Base-by-base conservation (phyloP, 2,329 filamentous ascomycete species). In the Aspergillus puulaauensis region DNA sequence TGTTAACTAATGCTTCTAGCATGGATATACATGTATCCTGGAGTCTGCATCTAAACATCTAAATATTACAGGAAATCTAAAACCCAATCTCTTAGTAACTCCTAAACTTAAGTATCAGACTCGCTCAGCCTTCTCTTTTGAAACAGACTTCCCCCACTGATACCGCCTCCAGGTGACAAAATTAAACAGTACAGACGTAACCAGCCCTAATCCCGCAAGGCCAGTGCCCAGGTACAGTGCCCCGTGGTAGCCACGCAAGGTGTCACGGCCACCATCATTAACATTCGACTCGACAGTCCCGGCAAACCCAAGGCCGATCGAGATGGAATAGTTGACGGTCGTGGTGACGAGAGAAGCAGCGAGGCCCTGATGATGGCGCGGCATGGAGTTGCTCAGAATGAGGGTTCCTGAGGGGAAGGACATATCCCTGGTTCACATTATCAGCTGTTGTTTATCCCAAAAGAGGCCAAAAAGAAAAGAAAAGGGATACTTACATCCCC, bases 311-410 rank as follows among this genome's bases (percentile, higher is more conserved):
- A 91, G 77, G 0, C 85, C 87, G 2, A 90, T 73, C 0, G 85
- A 85, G 39, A 90, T 89, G 43, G 82, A 83, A 67, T 90, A 90
- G 70, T 90, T 89, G 58, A 90, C 83, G 12, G 86, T 78, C 0
- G 86, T 89, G 59, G 81, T 85, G 31, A 89, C 83, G 3, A 90
- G 70, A 27, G 80, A 84, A 0, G 79, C 80, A 1, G 80, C 80
- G 23, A 82, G 73, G 14, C 82, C 82, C 64, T 84, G 82, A 46
- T 82, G 75, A 51, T 80, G 69, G 23, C 73, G 72, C 0, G 72
- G 66, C 57, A 82, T 75, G 2, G 74, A 74, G 64, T 88, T 81
- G 49, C 81, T 84, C 6, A 90, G 73, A n/a, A 89, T 80, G 8
- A 88, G 69, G 0, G 80, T 86, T 0, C 82, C 84, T 0, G 86